These are phyloP conservation scores for Gamsiella multidivaricata DNA, from an alignment of 192 early-diverging fungal genomes.

Conservation along the genomic window DNA sequence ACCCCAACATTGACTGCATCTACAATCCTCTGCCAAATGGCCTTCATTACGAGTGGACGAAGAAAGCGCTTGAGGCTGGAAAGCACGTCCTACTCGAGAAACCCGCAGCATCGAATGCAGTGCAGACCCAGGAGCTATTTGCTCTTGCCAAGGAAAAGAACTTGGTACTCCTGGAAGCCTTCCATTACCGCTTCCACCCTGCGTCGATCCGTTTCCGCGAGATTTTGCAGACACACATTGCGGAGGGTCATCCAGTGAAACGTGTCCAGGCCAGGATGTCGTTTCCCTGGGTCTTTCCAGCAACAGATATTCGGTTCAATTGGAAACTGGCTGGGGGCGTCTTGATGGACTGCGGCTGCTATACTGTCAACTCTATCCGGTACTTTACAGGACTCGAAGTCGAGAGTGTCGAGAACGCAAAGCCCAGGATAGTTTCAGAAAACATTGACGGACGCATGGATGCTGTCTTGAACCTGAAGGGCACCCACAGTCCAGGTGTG, in stretches of 20 bases:
- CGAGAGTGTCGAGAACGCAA: slow-evolving; percentile 23
- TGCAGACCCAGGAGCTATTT: slow-evolving; percentile 38
- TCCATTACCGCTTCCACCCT: slow-evolving; percentile 56
- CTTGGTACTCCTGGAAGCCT: slow-evolving; percentile 55
- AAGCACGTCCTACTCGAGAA: slow-evolving; percentile 70
- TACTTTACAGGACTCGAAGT: slow-evolving; percentile 45
- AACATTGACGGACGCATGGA: slow-evolving; percentile 44
- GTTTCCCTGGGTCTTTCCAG: slow-evolving; percentile 11
- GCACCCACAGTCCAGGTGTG: background rate
- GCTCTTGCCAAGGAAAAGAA: slow-evolving; percentile 47
- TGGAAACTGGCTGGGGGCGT: slow-evolving; percentile 42
- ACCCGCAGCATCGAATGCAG: slow-evolving; percentile 53
- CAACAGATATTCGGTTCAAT: slow-evolving; percentile 50
- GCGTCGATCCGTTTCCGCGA: slow-evolving; percentile 37
- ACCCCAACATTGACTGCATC: slow-evolving; percentile 62
- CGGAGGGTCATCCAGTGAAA: slow-evolving; percentile 11
- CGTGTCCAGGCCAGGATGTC: slow-evolving; percentile 14
- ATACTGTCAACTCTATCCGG: slow-evolving; percentile 45
- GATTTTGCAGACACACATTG: slow-evolving; percentile 19
- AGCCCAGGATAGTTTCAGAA: slow-evolving; percentile 16
- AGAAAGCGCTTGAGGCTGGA: slow-evolving; percentile 58
- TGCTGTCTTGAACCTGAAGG: slow-evolving; percentile 19
- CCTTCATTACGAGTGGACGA: slow-evolving; percentile 61
- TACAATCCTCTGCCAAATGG: slow-evolving; percentile 69
- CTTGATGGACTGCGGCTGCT: slow-evolving; percentile 47